Base-by-base conservation (phyloP, 129 eudicot genomes). In the Smallanthus sonchifolius region DNA sequence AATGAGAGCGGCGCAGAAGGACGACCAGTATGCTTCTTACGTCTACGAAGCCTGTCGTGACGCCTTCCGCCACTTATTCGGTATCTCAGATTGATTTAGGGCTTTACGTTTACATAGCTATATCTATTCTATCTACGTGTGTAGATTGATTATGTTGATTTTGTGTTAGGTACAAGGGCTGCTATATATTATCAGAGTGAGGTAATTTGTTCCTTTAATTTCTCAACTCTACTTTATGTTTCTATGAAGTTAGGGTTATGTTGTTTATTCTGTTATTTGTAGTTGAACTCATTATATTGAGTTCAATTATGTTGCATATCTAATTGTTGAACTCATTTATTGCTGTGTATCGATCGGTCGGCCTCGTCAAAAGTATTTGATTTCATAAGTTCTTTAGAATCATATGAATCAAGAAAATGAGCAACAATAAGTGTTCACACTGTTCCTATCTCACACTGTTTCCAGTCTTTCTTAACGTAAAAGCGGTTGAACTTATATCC, bases 1-100 rank as follows among this genome's bases (percentile, higher is more conserved):
- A 20, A 95, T 95, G 99, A 85, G 99, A 77, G 99, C 99, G 2
- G 99, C 99, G 6, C 96, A 95, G 80, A 95, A 95, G 63, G 99
- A 95, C 80, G 97, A 95, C 57, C 96, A 91, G 75, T 95, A 95
- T 59, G 97, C 99, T 47, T 88, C 99, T 63, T 95, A 80, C 72
- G 94, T 95, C 74, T 85, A 89, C 79, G 99, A 95, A 37, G 99
- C 99, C 28, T 95, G 99, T 73, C 96, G 99, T 34, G 99, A 95
- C 63, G 97, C 99, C 67, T 91, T 95, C 70, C 99, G 99, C 43
- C 99, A 95, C 67, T 88, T 91, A 43, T 89, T 95, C 65, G 99
- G 99, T 93, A 40, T 69, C 43, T 59, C 30, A 24, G 30, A 24
- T 24, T 24, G 24, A 70, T 38, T 69, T 76, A 48, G 45, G 51